phyloP scores from a whole-genome alignment of 202 grass and related monocot genomes.

The Zoysia matrella region DNA sequence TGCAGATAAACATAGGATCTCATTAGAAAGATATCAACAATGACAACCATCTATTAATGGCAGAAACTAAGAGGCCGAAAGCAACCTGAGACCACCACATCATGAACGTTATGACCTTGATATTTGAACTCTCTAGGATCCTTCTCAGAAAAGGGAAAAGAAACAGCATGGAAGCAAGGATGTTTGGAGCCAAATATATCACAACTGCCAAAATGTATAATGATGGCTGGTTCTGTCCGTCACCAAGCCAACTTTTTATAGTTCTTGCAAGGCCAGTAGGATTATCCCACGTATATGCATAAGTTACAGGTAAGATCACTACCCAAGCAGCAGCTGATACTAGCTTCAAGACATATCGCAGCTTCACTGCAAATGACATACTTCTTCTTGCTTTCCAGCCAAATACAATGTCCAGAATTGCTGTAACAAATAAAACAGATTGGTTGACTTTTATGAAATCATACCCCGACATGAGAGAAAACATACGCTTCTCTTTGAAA shows the following conservation, averaged over 20 bases:
- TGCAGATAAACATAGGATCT: slow-evolving; percentile 56
- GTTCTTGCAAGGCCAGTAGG: slow-evolving; percentile 80
- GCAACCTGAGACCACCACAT: slow-evolving; percentile 99
- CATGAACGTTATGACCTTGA: slow-evolving; percentile 81
- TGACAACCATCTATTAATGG: slow-evolving; percentile 4
- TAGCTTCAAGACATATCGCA: slow-evolving; percentile 94
- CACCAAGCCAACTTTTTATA: slow-evolving; percentile 96
- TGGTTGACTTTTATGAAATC: slow-evolving; percentile 36
- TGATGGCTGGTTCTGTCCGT: slow-evolving; percentile 80
- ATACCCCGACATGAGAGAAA: neutral
- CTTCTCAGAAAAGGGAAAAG: slow-evolving; percentile 89
- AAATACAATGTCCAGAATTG: slow-evolving; percentile 84
- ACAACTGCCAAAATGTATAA: slow-evolving; percentile 90
- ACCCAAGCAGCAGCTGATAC: slow-evolving; percentile 87
- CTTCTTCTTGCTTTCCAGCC: slow-evolving; percentile 97
- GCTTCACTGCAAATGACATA: slow-evolving; percentile 86
- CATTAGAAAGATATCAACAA: slow-evolving; percentile 23
- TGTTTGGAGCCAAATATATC: slow-evolving; percentile 93
- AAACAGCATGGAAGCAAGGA: slow-evolving; percentile 84
- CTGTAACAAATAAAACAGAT: slow-evolving; percentile 44
- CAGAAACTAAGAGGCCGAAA: slow-evolving; percentile 23
- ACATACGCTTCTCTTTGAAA: neutral
- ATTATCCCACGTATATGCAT: slow-evolving; percentile 77
- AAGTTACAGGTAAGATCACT: slow-evolving; percentile 92
- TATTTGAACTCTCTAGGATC: slow-evolving; percentile 78